Conservation (phyloP, 108 stramenopile species). For the Cyclotella atomus region DNA sequence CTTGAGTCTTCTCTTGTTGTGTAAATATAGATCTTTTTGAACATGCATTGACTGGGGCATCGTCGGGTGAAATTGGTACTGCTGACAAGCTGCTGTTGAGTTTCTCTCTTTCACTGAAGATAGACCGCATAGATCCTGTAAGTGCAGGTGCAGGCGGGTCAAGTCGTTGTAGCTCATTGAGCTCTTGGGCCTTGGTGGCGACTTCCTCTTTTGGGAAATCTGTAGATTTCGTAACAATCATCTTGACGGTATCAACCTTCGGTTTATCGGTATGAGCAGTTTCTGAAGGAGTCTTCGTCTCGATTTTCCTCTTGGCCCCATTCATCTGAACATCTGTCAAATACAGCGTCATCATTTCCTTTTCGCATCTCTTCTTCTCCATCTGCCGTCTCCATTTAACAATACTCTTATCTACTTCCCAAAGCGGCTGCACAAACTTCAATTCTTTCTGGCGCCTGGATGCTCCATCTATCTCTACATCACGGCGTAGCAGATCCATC, state of each 20-base stretch:
- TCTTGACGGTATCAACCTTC: too few relatives aligned
- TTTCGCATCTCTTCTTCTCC: constrained; percentile 15
- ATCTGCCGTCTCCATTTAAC: constrained; percentile 3
- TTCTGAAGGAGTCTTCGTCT: not conserved
- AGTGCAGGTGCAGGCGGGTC: not conserved
- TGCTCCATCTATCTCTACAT: constrained; percentile 43
- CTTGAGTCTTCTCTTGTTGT: not conserved
- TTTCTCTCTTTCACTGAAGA: not conserved
- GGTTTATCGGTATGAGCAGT: too few relatives aligned
- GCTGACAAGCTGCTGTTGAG: not conserved
- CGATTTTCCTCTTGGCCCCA: constrained; percentile 13
- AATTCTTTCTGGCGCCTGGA: constrained; percentile 30
- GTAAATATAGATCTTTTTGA: not conserved
- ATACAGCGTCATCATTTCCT: constrained; percentile 41
- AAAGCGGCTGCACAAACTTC: constrained; percentile 29
- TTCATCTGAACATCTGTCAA: constrained; percentile 40
- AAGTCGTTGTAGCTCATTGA: too few relatives aligned
- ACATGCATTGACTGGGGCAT: not conserved
- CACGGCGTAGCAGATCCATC: constrained; percentile 37
- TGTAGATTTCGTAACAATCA: too few relatives aligned
- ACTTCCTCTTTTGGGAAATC: not conserved
- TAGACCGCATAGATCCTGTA: not conserved
- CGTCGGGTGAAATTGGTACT: not conserved
- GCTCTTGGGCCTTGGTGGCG: too few relatives aligned
- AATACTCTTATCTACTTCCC: constrained; percentile 32